A percentile compares a stretch with the other conserved stretches of the same genome.
phyloP scores from a whole-genome alignment of 140 eudicot species.

The Erigeron philadelphicus region DNA sequence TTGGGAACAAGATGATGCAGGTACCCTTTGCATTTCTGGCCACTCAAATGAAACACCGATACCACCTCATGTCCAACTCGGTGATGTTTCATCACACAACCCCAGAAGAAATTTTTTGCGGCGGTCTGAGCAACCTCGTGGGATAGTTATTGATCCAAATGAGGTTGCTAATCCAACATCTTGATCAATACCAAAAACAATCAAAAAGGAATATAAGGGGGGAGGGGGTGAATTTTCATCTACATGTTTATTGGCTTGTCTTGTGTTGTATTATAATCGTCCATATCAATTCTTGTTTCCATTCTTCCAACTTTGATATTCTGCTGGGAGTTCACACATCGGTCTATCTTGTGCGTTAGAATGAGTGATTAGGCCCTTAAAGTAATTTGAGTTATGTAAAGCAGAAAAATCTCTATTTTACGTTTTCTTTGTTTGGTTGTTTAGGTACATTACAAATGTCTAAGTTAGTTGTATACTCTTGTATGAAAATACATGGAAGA shows the following conservation, averaged over 20 bases:
- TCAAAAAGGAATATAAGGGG: background rate
- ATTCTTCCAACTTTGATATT: background rate
- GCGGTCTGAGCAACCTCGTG: slow-evolving; percentile 40
- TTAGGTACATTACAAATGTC: background rate
- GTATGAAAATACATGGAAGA: background rate
- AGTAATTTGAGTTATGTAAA: background rate
- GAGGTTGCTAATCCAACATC: slow-evolving; percentile 33
- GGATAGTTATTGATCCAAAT: slow-evolving; percentile 63
- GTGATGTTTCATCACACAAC: slow-evolving; percentile 26
- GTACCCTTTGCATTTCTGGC: slow-evolving; percentile 69
- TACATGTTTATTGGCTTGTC: background rate
- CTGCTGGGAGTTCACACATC: background rate
- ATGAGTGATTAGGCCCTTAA: background rate
- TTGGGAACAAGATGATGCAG: slow-evolving; percentile 90
- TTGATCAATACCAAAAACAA: slow-evolving; percentile 6
- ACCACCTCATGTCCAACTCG: slow-evolving; percentile 50
- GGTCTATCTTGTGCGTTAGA: background rate
- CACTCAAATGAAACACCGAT: slow-evolving; percentile 59
- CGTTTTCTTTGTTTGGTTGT: background rate
- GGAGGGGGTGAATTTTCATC: background rate
- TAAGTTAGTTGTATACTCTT: background rate
- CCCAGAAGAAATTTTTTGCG: slow-evolving; percentile 34
- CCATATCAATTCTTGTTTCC: background rate
- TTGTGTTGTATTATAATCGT: background rate
- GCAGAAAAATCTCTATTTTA: background rate